Percentiles rank a stretch among this genome's conserved stretches.
These are phyloP conservation scores for Protomyces inouyei DNA, from an alignment of 1,139 yeast species.

Conservation along the genomic window DNA sequence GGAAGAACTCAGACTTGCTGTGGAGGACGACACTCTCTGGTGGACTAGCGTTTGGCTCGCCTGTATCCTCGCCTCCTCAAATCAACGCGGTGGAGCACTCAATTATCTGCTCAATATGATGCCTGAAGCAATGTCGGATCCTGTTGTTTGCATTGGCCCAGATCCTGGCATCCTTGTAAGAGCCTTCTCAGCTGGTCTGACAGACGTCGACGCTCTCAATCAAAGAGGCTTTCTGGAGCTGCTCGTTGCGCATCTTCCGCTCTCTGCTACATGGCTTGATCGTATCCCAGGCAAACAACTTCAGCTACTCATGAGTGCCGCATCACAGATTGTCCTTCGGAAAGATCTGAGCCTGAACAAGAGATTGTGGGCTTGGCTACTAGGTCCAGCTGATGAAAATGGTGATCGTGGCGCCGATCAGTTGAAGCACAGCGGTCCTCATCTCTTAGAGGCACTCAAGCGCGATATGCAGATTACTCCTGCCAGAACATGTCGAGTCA, in stretches of 20 bases:
- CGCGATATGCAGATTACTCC: background rate
- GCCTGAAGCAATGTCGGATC: background rate
- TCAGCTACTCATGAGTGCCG: slow-evolving; percentile 46
- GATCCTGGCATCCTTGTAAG: slow-evolving; percentile 74
- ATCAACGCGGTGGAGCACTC: slow-evolving; percentile 43
- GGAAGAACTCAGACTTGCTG: slow-evolving; percentile 50
- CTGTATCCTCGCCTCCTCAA: slow-evolving; percentile 58
- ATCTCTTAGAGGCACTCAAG: background rate
- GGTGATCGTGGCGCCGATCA: background rate
- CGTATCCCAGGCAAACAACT: slow-evolving; percentile 46
- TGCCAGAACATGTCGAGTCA: background rate
- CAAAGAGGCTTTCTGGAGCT: slow-evolving; percentile 88
- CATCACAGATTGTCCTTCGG: slow-evolving; percentile 63
- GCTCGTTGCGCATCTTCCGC: slow-evolving; percentile 59
- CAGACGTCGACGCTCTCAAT: slow-evolving; percentile 60
- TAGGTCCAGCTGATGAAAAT: slow-evolving; percentile 55
- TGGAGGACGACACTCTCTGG: slow-evolving; percentile 67
- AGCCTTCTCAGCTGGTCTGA: slow-evolving; percentile 65
- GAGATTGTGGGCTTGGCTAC: slow-evolving; percentile 84
- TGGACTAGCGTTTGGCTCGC: slow-evolving; percentile 81
- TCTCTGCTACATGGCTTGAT: slow-evolving; percentile 57
- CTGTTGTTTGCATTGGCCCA: slow-evolving; percentile 38
- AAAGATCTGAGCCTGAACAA: slow-evolving; percentile 92
- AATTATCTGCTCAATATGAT: background rate
- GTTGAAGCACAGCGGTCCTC: background rate